Conservation (phyloP, 129 eudicot species). For the Helichrysum umbraculigerum region DNA sequence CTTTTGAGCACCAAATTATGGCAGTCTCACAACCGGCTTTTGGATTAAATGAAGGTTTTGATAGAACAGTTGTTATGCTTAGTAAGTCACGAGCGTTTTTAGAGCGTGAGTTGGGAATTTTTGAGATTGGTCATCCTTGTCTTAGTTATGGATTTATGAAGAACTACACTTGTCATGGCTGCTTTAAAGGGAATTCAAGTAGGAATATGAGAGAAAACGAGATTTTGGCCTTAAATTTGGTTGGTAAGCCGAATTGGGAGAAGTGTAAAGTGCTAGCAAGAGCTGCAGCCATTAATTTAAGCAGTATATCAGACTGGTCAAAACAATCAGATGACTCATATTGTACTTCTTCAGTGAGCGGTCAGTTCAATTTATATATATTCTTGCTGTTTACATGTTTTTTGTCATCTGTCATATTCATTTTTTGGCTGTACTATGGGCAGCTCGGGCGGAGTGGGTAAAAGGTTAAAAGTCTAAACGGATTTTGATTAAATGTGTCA, state of each 20-base stretch:
- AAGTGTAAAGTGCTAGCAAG: slow-evolving; percentile 63
- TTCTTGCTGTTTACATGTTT: slow-evolving; percentile 5
- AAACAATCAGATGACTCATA: slow-evolving; percentile 35
- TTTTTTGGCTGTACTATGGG: background rate
- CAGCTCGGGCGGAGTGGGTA: background rate
- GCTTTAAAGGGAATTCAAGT: slow-evolving; percentile 38
- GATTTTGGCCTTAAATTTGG: slow-evolving; percentile 33
- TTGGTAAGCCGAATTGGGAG: slow-evolving; percentile 82
- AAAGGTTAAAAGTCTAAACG: slow-evolving; percentile 2
- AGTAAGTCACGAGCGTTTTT: slow-evolving; percentile 44
- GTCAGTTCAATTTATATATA: slow-evolving; percentile 33
- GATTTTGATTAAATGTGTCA: background rate
- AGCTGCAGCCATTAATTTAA: slow-evolving; percentile 66
- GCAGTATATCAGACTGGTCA: slow-evolving; percentile 50
- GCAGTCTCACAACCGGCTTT: slow-evolving; percentile 75
- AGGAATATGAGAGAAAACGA: slow-evolving; percentile 27
- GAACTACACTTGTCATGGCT: slow-evolving; percentile 67
- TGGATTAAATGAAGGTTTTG: slow-evolving; percentile 89
- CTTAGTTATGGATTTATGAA: slow-evolving; percentile 51
- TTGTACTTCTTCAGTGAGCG: slow-evolving; percentile 47
- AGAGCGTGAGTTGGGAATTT: slow-evolving; percentile 37
- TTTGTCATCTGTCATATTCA: background rate
- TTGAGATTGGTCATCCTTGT: slow-evolving; percentile 75
- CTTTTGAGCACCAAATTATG: slow-evolving; percentile 49
- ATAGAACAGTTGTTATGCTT: slow-evolving; percentile 64